Base-by-base conservation (phyloP, 176 grass and related monocot species). In the Aegilops bicornis region DNA sequence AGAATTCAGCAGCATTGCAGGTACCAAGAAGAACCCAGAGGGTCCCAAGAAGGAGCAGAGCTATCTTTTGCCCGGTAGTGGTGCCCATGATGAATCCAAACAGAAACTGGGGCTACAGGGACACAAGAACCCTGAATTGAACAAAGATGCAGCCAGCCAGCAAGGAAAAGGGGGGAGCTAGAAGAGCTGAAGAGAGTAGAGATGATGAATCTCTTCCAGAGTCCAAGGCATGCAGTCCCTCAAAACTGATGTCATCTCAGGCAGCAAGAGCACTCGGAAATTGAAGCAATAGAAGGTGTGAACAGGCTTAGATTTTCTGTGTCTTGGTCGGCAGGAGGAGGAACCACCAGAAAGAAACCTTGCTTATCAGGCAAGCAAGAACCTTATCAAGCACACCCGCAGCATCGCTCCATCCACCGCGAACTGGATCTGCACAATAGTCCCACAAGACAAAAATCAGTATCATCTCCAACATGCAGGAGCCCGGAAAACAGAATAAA, bases 1-100 rank as follows among this genome's bases (percentile, higher is more conserved):
- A 87, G 90, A 98, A 98, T 69, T 84, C 75, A 36, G 92, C 93
- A 29, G 92, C 93, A 29, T 50, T 82, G 60, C 78, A 92, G 65
- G 43, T n/a, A 83, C 73, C 84, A 39, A 85, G 33, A 32, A 88
- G 27, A 8, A 73, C 12, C 62, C 78, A 87, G 73, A 64, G 61
- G 61, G 47, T 59, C 68, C 75, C 76, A 60, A 83, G 23, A 52
- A 90, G 61, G 65, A 36, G 29, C 10, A 85, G 77, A 73, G 48
- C 12, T 11, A 47, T 31, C 1, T 70, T 84, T 19, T 80, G 45
- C 20, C 15, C n/a, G 2, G 35, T 2, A 29, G 13, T 35, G 37
- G 3, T 11, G n/a, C 36, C 86, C 90, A 91, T 91, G 63, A 10
- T 23, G 23, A 73, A 50, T 58, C 19, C 17, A 66, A 61, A 23